Evolutionary conservation across 2,329 filamentous ascomycete species (phyloP).

Genomic region (Endothia cerciana): DNA sequence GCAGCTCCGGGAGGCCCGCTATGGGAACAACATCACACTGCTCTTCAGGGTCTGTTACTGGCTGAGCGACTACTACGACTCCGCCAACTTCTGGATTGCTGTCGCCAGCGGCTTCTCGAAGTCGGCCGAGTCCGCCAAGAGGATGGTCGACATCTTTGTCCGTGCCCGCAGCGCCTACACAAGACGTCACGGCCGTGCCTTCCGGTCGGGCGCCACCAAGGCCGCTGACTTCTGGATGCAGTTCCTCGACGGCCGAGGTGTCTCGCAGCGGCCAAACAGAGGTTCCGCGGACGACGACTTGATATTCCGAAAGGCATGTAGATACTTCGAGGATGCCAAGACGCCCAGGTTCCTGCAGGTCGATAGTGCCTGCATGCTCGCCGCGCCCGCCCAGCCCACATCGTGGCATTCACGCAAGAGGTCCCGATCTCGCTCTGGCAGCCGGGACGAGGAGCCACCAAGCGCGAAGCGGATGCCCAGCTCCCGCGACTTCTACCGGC

Average conservation of each 20-base stretch:
- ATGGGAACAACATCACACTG: conserved; percentile 26
- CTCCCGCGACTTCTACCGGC: background rate
- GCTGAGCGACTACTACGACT: background rate
- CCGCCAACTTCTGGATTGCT: conserved; percentile 4
- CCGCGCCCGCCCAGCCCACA: background rate
- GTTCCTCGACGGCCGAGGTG: background rate
- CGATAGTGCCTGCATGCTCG: background rate
- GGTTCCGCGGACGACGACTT: background rate
- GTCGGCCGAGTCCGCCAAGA: background rate
- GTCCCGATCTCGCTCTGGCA: conserved; percentile 15
- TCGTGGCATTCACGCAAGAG: conserved; percentile 15
- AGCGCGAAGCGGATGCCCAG: conserved; percentile 12
- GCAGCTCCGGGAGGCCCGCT: conserved; percentile 7
- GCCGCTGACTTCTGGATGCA: conserved; percentile 13
- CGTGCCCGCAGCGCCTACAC: background rate
- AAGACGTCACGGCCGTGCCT: background rate
- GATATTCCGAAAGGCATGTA: background rate
- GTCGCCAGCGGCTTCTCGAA: conserved; percentile 4
- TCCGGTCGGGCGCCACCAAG: background rate
- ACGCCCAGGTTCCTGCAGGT: background rate
- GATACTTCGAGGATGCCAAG: conserved; percentile 3
- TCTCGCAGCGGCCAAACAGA: too few relatives aligned
- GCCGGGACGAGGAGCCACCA: background rate
- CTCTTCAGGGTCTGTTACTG: conserved; percentile 16
- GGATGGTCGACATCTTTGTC: background rate